phyloP scores from a whole-genome alignment of 129 eudicot species.

The Kitagawia praeruptora region DNA sequence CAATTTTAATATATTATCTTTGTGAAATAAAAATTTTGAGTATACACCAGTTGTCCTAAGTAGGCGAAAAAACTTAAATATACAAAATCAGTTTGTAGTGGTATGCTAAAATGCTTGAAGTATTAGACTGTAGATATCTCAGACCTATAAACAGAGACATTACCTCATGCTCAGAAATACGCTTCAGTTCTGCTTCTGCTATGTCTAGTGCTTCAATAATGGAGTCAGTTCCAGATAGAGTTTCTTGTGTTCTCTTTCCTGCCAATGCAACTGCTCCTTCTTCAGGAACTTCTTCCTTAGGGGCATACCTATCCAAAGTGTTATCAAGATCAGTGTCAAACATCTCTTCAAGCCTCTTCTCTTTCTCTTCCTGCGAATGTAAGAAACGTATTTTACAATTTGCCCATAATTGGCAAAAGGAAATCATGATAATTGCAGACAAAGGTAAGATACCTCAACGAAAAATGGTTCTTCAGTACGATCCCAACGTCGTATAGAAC shows the following conservation, averaged over 20 bases:
- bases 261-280: constrained; percentile 87
- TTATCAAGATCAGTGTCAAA: constrained; percentile 81
- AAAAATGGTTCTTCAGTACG: constrained; percentile 93
- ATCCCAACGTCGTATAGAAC: constrained; percentile 95
- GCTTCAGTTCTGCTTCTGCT: constrained; percentile 74
- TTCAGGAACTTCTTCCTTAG: constrained; percentile 85
- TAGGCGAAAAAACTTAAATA: background rate
- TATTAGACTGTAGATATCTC: background rate
- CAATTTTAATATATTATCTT: background rate
- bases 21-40: background rate
- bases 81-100: too few species aligned
- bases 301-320: constrained; percentile 54
- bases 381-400: background rate
- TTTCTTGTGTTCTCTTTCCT: constrained; percentile 91
- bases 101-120: background rate
- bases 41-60: background rate
- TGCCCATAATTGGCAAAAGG: background rate
- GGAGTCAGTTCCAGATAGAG: constrained; percentile 74
- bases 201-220: constrained; percentile 88
- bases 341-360: constrained; percentile 91
- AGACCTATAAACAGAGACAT: background rate
- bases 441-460: constrained; percentile 54
- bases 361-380: constrained; percentile 87
- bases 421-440: background rate
- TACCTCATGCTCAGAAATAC: constrained; percentile 84